Conservation (phyloP, 495 filamentous ascomycete genomes). For the Hypomontagnella submonticulosa region DNA sequence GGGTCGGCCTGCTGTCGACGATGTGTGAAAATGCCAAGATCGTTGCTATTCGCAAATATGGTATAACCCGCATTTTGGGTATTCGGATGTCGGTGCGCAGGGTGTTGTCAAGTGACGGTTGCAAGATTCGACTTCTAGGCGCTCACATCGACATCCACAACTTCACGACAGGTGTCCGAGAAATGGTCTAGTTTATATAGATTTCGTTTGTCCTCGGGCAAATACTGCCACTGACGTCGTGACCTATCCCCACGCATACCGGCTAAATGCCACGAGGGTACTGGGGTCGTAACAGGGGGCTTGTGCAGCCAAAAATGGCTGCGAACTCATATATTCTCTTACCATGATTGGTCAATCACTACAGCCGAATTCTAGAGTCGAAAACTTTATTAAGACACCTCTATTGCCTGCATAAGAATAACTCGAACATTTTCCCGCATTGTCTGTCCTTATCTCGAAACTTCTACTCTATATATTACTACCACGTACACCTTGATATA, state of each 20-base stretch:
- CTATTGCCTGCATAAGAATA: background rate
- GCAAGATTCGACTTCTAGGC: background rate
- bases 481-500: no score
- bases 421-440: background rate
- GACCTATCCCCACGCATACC: background rate
- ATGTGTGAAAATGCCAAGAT: constrained; percentile 9
- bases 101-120: background rate
- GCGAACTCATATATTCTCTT: background rate
- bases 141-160: background rate
- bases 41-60: background rate
- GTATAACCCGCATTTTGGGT: constrained; percentile 4
- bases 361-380: constrained; percentile 22
- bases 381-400: background rate
- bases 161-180: constrained; percentile 6
- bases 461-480: no score
- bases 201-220: background rate
- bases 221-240: constrained; percentile 19
- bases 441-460: no score
- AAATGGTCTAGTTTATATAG: constrained; percentile 19
- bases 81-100: background rate
- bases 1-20: background rate
- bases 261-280: constrained; percentile 34
- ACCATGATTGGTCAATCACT: constrained; percentile 15
- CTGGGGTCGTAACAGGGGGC: background rate
- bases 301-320: background rate